Conservation (phyloP, 2,329 filamentous ascomycete genomes). For the Aspergillus novofumigatus region DNA sequence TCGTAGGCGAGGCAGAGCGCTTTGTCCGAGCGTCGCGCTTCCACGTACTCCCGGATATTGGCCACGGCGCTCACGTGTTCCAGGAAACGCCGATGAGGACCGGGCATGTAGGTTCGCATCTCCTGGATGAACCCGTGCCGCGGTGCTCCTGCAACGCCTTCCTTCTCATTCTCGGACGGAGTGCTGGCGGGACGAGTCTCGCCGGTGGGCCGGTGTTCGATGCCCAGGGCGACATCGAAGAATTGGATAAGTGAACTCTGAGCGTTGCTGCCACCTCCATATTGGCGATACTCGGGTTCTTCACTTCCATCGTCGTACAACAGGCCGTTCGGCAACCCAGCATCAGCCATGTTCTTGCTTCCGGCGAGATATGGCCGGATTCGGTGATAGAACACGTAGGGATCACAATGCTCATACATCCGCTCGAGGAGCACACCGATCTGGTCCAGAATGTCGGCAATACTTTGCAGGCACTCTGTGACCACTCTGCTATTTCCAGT, state of each 20-base stretch:
- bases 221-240: slow-evolving; percentile 85
- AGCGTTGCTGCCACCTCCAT: slow-evolving; percentile 90
- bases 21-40: slow-evolving; percentile 56
- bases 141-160: slow-evolving; percentile 47
- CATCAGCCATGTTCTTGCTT: slow-evolving; percentile 96
- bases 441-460: slow-evolving; percentile 86
- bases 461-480: slow-evolving; percentile 68
- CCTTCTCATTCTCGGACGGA: slow-evolving; percentile 31
- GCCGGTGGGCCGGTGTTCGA: slow-evolving; percentile 87
- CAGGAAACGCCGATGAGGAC: slow-evolving; percentile 83
- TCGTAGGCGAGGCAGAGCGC: slow-evolving; percentile 79
- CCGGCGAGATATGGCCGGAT: slow-evolving; percentile 95
- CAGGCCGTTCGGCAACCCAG: slow-evolving; percentile 81
- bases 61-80: slow-evolving; percentile 72
- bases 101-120: slow-evolving; percentile 97
- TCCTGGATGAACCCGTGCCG: slow-evolving; percentile 90
- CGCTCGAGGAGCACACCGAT: slow-evolving; percentile 72
- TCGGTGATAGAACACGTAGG: slow-evolving; percentile 89
- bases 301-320: slow-evolving; percentile 78
- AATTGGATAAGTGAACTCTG: slow-evolving; percentile 97
- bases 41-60: slow-evolving; percentile 83
- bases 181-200: slow-evolving; percentile 49
- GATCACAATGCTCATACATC: slow-evolving; percentile 95
- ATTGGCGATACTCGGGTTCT: slow-evolving; percentile 69
- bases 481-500: slow-evolving; percentile 66